Evolutionary conservation across 2,329 filamentous ascomycete genomes (phyloP).

Genomic region (Stagonosporopsis chrysanthemi): DNA sequence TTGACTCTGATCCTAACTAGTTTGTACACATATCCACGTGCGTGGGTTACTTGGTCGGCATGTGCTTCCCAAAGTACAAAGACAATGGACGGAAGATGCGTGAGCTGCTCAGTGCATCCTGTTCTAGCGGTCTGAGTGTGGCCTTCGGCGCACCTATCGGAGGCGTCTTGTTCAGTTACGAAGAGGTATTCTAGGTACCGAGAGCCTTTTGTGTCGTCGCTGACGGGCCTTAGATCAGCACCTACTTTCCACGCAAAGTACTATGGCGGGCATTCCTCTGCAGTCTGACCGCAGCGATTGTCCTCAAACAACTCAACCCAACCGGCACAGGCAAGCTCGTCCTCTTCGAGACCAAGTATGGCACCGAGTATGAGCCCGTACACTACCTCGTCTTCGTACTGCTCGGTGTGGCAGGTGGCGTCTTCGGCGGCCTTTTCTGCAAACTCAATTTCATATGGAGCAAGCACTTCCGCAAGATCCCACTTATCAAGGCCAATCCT

Average conservation of each 20-base stretch:
- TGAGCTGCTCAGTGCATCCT: constrained; percentile 65
- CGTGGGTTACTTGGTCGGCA: constrained; percentile 62
- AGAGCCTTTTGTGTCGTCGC: background rate
- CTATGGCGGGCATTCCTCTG: constrained; percentile 68
- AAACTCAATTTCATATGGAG: constrained; percentile 65
- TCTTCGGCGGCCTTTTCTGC: constrained; percentile 67
- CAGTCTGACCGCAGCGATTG: constrained; percentile 63
- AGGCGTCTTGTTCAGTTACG: constrained; percentile 66
- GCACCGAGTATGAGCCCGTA: constrained; percentile 60
- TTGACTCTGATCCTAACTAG: background rate
- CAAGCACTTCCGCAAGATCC: constrained; percentile 60
- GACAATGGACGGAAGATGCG: constrained; percentile 65
- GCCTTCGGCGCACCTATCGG: constrained; percentile 70
- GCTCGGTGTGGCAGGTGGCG: constrained; percentile 63
- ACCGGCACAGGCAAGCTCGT: constrained; percentile 67
- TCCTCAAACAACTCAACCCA: constrained; percentile 65
- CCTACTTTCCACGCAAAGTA: constrained; percentile 66
- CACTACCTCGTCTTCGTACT: constrained; percentile 66
- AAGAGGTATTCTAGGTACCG: constrained; percentile 49
- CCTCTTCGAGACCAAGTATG: constrained; percentile 67
- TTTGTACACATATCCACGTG: constrained; percentile 66
- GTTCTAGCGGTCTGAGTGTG: constrained; percentile 65
- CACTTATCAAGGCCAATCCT: constrained; percentile 62
- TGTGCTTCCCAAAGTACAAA: constrained; percentile 63
- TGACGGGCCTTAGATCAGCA: constrained; percentile 53